phyloP scores from a whole-genome alignment of 2,329 filamentous ascomycete species.

The Didymella keratinophila region DNA sequence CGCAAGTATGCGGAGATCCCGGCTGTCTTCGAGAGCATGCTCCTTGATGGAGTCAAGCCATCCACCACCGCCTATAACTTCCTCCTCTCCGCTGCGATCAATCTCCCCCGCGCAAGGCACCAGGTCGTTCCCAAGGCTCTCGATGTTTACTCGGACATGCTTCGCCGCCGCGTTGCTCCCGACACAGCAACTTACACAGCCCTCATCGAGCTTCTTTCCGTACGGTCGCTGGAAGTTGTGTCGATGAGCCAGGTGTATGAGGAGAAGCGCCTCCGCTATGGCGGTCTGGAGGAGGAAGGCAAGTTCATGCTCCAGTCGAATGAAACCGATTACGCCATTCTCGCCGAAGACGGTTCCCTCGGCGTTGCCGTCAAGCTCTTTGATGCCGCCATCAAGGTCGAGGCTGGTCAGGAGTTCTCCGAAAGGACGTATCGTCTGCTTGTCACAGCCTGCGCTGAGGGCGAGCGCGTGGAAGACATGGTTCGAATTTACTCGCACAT shows the following conservation, averaged over 20 bases:
- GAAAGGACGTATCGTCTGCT: slow-evolving; percentile 84
- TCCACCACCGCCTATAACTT: slow-evolving; percentile 91
- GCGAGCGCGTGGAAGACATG: slow-evolving; percentile 86
- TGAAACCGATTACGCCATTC: slow-evolving; percentile 84
- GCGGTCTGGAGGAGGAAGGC: slow-evolving; percentile 81
- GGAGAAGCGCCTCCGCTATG: slow-evolving; percentile 82
- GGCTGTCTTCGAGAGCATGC: slow-evolving; percentile 87
- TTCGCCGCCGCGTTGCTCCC: slow-evolving; percentile 80
- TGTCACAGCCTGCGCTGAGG: slow-evolving; percentile 84
- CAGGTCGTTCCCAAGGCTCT: slow-evolving; percentile 90
- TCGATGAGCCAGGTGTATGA: slow-evolving; percentile 77
- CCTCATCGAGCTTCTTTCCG: slow-evolving; percentile 81
- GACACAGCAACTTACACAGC: slow-evolving; percentile 88
- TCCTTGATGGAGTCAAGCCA: slow-evolving; percentile 81
- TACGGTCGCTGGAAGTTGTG: slow-evolving; percentile 80
- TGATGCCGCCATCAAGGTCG: slow-evolving; percentile 72
- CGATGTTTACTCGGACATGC: slow-evolving; percentile 97
- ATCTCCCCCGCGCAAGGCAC: slow-evolving; percentile 78
- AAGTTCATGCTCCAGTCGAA: slow-evolving; percentile 90
- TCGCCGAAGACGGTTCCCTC: slow-evolving; percentile 86
- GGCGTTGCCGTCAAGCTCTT: slow-evolving; percentile 87
- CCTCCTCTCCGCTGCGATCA: slow-evolving; percentile 82
- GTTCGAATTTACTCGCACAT: slow-evolving; percentile 89
- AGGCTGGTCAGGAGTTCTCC: slow-evolving; percentile 71
- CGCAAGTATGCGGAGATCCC: slow-evolving; percentile 87